Base-by-base conservation (phyloP, 2,329 filamentous ascomycete genomes). In the Pestalotiopsis sp. region DNA sequence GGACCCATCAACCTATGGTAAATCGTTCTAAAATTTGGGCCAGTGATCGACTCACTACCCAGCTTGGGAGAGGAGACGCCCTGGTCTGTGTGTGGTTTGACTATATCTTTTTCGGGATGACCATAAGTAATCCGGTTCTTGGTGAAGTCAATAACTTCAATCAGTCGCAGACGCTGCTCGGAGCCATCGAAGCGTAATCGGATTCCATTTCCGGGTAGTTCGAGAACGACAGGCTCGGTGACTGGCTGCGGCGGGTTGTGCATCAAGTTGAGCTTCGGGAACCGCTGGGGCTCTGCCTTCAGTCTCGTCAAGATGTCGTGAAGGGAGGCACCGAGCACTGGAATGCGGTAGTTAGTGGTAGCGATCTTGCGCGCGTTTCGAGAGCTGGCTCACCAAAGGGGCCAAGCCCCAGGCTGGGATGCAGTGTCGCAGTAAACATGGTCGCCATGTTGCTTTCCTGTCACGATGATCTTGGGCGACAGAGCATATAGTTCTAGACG, bases 1-100 rank as follows among this genome's bases (percentile, higher is more conserved):
- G 95, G 95, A 0, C 96, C 96, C 71, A 99, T 91, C n/a, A 98
- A 85, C 66, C 93, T 91, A 75, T 97, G 94, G 79, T 98, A 99
- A 73, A 99, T 91, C 79, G 97, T 93, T 69, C 92, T 88, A 79
- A 97, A 97, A 17, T 89, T 92, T 4, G 94, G 95, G 0, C 93
- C 93, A 11, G 80, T 79, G 63, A 84, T 38, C 69, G 71, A 63
- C 66, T 75, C 79, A 76, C 70, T 73, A 20, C 72, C 72, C 25
- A 72, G 74, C 59, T 76, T 76, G 52, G 75, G 70, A 25, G 75
- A 75, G 65, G 73, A 71, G 20, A 76, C 59, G 59, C 71, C 68
- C 31, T 70, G 63, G 5, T 75, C 75, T 69, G 80, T 83, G 59
- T 82, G 77, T 1, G 87, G 87, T 76, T 93, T 95, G 66, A 94